Conservation (phyloP, 2,329 filamentous ascomycete genomes). For the Alternaria arbusti region DNA sequence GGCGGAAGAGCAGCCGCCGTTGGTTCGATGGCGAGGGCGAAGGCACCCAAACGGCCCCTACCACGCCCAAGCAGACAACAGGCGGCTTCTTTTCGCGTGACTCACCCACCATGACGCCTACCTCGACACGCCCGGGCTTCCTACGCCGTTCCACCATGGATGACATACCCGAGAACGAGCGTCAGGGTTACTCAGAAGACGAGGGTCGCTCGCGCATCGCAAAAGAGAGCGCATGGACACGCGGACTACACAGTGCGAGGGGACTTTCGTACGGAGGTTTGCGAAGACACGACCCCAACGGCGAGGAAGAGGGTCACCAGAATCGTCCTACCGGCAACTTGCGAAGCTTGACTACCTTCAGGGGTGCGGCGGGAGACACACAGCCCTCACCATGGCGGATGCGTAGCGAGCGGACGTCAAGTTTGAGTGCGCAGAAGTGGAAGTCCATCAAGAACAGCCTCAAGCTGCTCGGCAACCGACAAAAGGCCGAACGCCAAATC, state of each 20-base stretch:
- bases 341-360: constrained; percentile 56
- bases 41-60: constrained; percentile 69
- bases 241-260: constrained; percentile 55
- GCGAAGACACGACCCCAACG: constrained; percentile 42
- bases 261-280: constrained; percentile 55
- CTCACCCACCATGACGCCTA: constrained; percentile 44
- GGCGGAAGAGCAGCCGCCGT: constrained; percentile 69
- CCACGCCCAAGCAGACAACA: constrained; percentile 65
- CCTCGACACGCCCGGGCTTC: constrained; percentile 56
- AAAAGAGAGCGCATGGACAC: constrained; percentile 54
- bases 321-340: constrained; percentile 52
- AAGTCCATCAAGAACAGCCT: constrained; percentile 89
- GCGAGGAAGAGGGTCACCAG: constrained; percentile 41
- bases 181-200: constrained; percentile 58
- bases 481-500: constrained; percentile 82
- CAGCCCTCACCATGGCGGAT: constrained; percentile 53
- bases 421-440: constrained; percentile 78
- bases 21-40: constrained; percentile 55
- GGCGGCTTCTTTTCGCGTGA: constrained; percentile 57
- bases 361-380: constrained; percentile 44
- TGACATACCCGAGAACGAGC: constrained; percentile 55
- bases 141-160: constrained; percentile 58
- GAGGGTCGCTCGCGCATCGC: constrained; percentile 57
- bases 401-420: constrained; percentile 55
- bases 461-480: constrained; percentile 76